Evolutionary conservation across 2,329 filamentous ascomycete genomes (phyloP), one percentile per base, ranked within the genome.

Genomic region (Gremmenia infestans): DNA sequence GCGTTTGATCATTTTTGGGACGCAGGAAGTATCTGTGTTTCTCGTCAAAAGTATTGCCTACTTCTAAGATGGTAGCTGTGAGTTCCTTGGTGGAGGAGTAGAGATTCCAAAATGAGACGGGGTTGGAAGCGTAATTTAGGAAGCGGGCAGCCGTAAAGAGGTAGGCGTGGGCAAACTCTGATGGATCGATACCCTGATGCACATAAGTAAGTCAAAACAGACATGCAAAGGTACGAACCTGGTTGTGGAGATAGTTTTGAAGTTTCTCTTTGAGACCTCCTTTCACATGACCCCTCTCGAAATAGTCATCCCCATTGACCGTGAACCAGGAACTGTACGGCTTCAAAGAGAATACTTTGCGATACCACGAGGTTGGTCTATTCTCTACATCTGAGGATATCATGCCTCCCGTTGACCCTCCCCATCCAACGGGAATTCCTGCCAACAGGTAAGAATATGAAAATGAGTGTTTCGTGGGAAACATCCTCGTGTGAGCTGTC

Each of bases 31-130:
- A 89, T 69, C 86, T 80, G 9, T 85, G 80, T 50, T 85, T 77
- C 69, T 91, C 88, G 49, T 82, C 86, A 65, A 89, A 91, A 0
- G 86, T 89, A 63, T 91, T 91, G 70, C 89, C 89, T 47, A 91
- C 85, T 68, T 92, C 88, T 1, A 89, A 67, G 1, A 92, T 76
- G 71, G 90, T 83, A 54, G 83, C 83, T 23, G 76, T 78, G 14
- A 91, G 74, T 5, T 77, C 70, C 55, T 79, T 78, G 8, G 80
- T 70, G 0, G 71, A 62, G 12, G 83, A 79, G 67, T 92, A 91
- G 2, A 92, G 77, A 62, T 91, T 90, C 86, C 88, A 92, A 64
- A 91, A 88, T 0, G 87, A 91, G 2, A 88, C 85, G 0, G 87
- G 87, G 63, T 90, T 91, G 71, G 89, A 90, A 22, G 82, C 81